A percentile compares a stretch with the other conserved stretches of the same genome.
Conservation (phyloP, 2,329 filamentous ascomycete species). For the Knufia petricola region DNA sequence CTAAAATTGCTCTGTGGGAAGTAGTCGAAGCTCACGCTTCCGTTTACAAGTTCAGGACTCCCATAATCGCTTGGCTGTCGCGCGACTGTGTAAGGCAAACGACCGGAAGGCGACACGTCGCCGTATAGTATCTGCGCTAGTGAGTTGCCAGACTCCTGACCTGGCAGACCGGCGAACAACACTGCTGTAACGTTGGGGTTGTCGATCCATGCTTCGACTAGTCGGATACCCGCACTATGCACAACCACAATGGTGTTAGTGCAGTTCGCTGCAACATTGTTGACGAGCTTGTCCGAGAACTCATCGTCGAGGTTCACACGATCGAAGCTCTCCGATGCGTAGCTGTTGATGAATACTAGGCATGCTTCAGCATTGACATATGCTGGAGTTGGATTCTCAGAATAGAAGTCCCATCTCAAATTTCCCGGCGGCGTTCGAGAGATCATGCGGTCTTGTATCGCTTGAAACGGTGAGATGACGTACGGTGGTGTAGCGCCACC, state of each 20-base stretch:
- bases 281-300: slow-evolving; percentile 35
- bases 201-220: slow-evolving; percentile 25
- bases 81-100: slow-evolving; percentile 66
- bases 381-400: slow-evolving; percentile 50
- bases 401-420: slow-evolving; percentile 6
- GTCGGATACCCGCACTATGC: slow-evolving; percentile 52
- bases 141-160: slow-evolving; percentile 72
- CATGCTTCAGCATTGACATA: slow-evolving; percentile 29
- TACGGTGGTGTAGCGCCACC: slow-evolving; percentile 47
- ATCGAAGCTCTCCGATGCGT: slow-evolving; percentile 38
- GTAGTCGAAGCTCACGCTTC: neutral
- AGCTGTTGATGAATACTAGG: slow-evolving; percentile 46
- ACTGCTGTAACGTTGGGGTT: slow-evolving; percentile 66
- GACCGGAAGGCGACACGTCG: slow-evolving; percentile 64
- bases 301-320: slow-evolving; percentile 33
- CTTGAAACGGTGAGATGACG: slow-evolving; percentile 29
- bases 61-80: slow-evolving; percentile 52
- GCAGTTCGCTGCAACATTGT: slow-evolving; percentile 38
- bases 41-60: slow-evolving; percentile 19
- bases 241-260: slow-evolving; percentile 48
- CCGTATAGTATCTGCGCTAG: slow-evolving; percentile 79
- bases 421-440: neutral
- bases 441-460: neutral
- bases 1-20: slow-evolving; percentile 68
- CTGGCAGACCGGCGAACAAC: slow-evolving; percentile 70